A percentile compares a stretch with the other conserved stretches of the same genome.
phyloP scores from a whole-genome alignment of 257 asterid genomes.

The Misopates orontium region DNA sequence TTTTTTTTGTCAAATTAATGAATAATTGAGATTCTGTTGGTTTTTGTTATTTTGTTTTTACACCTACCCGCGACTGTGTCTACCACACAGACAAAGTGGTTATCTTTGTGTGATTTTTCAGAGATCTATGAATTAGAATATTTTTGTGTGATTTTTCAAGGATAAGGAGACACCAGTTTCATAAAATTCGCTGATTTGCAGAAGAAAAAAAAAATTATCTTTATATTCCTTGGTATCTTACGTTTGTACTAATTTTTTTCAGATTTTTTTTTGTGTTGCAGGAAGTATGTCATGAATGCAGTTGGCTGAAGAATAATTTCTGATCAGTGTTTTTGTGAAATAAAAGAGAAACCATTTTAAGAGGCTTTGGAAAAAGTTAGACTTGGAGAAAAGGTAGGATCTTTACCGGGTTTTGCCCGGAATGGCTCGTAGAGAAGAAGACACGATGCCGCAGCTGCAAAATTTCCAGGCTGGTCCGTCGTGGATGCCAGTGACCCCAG shows the following conservation, averaged over 20 bases:
- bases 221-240: slow-evolving; percentile 9
- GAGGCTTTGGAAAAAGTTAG: background rate
- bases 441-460: slow-evolving; percentile 23
- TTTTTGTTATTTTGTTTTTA: background rate
- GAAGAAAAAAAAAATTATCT: background rate
- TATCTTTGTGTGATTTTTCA: slow-evolving; percentile 6
- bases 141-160: slow-evolving; percentile 14
- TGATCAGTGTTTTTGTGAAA: background rate
- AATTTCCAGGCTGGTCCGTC: slow-evolving; percentile 37
- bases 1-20: slow-evolving; percentile 15
- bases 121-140: slow-evolving; percentile 38
- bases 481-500: slow-evolving; percentile 74
- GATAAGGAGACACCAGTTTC: background rate
- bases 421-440: slow-evolving; percentile 53
- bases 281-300: slow-evolving; percentile 29
- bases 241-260: slow-evolving; percentile 5
- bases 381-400: slow-evolving; percentile 22
- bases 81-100: slow-evolving; percentile 8
- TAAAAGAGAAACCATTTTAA: background rate
- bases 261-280: slow-evolving; percentile 9
- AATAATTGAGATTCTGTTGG: slow-evolving; percentile 4
- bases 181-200: background rate
- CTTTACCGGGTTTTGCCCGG: slow-evolving; percentile 39
- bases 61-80: background rate
- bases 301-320: slow-evolving; percentile 20